Evolutionary conservation across 495 filamentous ascomycete species (phyloP), one percentile per base, ranked within the genome.

Genomic region (Hypoxylon trugodes): DNA sequence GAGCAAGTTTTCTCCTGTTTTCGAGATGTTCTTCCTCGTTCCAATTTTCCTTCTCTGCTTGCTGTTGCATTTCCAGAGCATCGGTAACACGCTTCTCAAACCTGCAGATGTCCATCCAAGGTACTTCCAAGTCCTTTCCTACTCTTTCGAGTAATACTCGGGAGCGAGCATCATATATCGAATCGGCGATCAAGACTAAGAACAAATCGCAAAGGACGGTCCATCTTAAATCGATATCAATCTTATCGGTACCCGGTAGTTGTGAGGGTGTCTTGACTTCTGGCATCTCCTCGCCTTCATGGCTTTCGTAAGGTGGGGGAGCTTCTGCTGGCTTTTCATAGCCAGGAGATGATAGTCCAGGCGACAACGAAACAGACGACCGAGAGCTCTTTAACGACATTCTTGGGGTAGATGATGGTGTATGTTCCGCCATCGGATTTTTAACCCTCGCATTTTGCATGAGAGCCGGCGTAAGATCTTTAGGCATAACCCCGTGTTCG

Each of bases 61-160:
- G 86, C 64, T 96, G 89, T 78, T 99, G 95, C 90, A 99, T 96
- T 74, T 98, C 95, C 16, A 99, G 80, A 9, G 96, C 91, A 74
- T 99, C 95, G 12, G 94, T 97, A 13, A 98, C 93, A 24, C 93
- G 90, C 77, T 98, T 98, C 75, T 99, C 95, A 68, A 99, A 99
- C 26, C 90, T 85, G 73, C 92, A 95, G 51, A 99, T 96, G 50
- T 98, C 96, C 46, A 95, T 79, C 93, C 92, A 96, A 12, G 91
- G 81, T 7, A 99, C 84, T 28, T 88, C 86, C 66, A 99, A 82
- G 59, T 87, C 87, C 46, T 82, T 80, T 36, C 89, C 93, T 1
- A 98, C 92, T 37, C 82, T 81, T 76, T 98, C 96, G 0, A 99
- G 82, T 45, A 99, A 78, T 15, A 86, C 82, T 61, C 95, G 86